A percentile compares a stretch with the other conserved stretches of the same genome.
phyloP scores from a whole-genome alignment of 2,329 filamentous ascomycete species.

The Cladosporium sp. region DNA sequence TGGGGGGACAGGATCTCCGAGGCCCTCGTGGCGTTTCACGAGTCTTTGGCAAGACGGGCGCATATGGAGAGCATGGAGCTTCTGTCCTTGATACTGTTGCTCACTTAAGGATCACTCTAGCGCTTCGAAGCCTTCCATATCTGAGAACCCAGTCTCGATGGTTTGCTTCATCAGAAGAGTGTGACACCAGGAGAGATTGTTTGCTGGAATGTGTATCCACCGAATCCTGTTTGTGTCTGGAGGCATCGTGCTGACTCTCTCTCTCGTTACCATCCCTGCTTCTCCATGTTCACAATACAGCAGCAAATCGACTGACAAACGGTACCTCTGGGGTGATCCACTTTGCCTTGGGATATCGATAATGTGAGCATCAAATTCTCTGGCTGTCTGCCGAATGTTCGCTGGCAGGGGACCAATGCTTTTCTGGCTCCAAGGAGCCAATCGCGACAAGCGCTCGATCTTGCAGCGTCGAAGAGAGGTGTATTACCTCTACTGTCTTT shows the following conservation, averaged over 20 bases:
- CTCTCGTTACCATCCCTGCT: no score
- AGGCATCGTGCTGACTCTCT: conserved; percentile 13
- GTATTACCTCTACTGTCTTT: conserved; percentile 44
- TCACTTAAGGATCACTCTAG: conserved; percentile 59
- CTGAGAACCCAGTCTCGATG: conserved; percentile 58
- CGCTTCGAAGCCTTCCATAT: conserved; percentile 61
- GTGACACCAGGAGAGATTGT: conserved; percentile 59
- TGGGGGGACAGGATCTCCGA: no score
- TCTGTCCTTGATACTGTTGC: conserved; percentile 53
- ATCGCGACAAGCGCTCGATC: conserved; percentile 32
- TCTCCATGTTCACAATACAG: no score
- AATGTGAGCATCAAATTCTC: neutral
- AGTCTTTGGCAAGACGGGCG: conserved; percentile 50
- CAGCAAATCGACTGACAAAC: neutral
- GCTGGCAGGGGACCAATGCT: neutral
- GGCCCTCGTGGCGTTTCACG: no score
- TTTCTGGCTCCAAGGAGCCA: conserved; percentile 3
- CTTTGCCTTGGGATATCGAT: neutral
- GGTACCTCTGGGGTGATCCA: neutral
- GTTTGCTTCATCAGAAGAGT: conserved; percentile 61
- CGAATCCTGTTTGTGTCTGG: conserved; percentile 28
- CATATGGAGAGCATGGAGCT: conserved; percentile 60
- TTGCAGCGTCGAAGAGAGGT: conserved; percentile 39
- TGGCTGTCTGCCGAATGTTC: neutral
- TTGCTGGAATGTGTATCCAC: conserved; percentile 45